Evolutionary conservation across 179 eudicot species (phyloP), one percentile per base, ranked within the genome.

Genomic region (Amaranthus tricolor): DNA sequence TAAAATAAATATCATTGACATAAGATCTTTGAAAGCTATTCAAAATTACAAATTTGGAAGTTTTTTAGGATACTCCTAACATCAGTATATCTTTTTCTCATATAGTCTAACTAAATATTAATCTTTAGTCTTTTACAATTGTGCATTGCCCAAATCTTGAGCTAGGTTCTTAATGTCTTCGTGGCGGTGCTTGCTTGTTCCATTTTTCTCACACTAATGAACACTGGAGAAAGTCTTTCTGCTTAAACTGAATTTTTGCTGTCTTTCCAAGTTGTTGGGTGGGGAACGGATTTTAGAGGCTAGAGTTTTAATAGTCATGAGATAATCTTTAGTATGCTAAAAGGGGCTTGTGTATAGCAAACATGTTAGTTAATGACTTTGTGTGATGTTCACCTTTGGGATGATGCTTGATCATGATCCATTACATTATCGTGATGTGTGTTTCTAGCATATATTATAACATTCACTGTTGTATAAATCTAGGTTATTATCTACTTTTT

Each of bases 401-500:
- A 31, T 31, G 40, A 31, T 31, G 40, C 40, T 66, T 47, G 19
- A 11, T 45, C 13, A 21, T 50, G 72, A 69, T 52, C 40, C 17
- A 31, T n/a, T 53, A 10, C 62, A 61, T 50, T 43, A 43, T 68
- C n/a, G n/a, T 19, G 44, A 69, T 14, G 6, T 51, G 11, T 62
- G 65, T 66, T 55, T 69, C 68, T 48, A 17, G 51, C 57, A 20
- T 31, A 31, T 31, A 17, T 58, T 68, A 24, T 19, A 60, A 50
- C 61, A 49, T 68, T 9, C 20, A 24, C 68, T 31, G 10, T 53
- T 21, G 47, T 31, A 47, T 13, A 24, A 5, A 20, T 45, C 17
- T 24, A 72, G 79, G 68, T 13, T 71, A 54, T 77, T 58, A 21
- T 54, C 52, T 51, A 40, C 40, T 15, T 54, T 64, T 51, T 71